Evolutionary conservation across 495 filamentous ascomycete genomes (phyloP).

Genomic region (Cairneyella variabilis): DNA sequence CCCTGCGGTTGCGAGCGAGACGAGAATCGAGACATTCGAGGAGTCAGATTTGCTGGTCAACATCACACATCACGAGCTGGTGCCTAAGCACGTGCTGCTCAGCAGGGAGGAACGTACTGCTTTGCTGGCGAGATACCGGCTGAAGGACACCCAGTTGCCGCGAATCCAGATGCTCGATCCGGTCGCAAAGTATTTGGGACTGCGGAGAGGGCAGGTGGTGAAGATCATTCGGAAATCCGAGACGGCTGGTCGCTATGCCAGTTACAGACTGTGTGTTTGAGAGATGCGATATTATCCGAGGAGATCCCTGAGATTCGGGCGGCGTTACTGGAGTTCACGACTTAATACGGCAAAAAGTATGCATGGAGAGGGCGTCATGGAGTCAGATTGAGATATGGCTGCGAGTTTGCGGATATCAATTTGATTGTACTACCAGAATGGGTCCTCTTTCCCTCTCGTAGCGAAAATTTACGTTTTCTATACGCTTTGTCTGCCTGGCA

Average conservation of each 20-base stretch:
- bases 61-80: slow-evolving; percentile 96
- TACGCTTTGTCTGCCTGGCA: no score
- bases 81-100: slow-evolving; percentile 88
- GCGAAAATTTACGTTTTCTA: no score
- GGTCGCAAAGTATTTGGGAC: slow-evolving; percentile 84
- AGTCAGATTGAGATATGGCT: slow-evolving; percentile 4
- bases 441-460: no score
- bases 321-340: not conserved
- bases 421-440: not conserved
- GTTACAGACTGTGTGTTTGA: slow-evolving; percentile 58
- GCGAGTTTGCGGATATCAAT: not conserved
- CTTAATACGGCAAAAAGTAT: slow-evolving; percentile 1
- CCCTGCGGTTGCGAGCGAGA: slow-evolving; percentile 61
- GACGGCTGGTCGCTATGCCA: slow-evolving; percentile 76
- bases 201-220: slow-evolving; percentile 92
- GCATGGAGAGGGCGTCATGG: slow-evolving; percentile 1
- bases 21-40: slow-evolving; percentile 86
- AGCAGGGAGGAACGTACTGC: slow-evolving; percentile 83
- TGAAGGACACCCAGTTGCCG: slow-evolving; percentile 96
- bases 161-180: slow-evolving; percentile 89
- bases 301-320: not conserved
- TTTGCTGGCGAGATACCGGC: slow-evolving; percentile 79
- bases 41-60: slow-evolving; percentile 96
- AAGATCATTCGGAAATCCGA: slow-evolving; percentile 90
- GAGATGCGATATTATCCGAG: not conserved